Base-by-base conservation (phyloP, 2,329 filamentous ascomycete species). In the Teratosphaeria pseudoeucalypti region DNA sequence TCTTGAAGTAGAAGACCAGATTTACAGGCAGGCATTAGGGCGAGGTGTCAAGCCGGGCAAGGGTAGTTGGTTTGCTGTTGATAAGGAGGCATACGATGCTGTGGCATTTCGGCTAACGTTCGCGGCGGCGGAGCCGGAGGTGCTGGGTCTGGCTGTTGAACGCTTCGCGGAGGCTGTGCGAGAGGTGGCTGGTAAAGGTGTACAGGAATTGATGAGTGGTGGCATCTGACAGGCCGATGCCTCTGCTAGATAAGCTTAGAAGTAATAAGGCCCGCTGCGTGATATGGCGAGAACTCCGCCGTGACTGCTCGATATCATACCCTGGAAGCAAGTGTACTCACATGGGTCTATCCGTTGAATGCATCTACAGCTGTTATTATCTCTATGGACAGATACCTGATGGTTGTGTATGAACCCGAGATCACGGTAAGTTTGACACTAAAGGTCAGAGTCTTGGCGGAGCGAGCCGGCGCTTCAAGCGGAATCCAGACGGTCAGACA, bases 71-170 rank as follows among this genome's bases (percentile, higher is more conserved):
- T 99, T 97, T 81, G 82, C 85, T 60, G 89, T 92, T 0, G 87
- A 94, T 49, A 71, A 82, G 81, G 52, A 79, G 82, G 55, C 79
- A 78, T 11, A 72, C 76, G 57, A 77, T 79, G 56, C 69, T 79
- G 75, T 86, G 16, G 39, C 79, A 96, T 74, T 96, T 90, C 77
- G 95, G 97, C 79, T 83, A 94, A 99, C 92, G 0, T 99, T 88
- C 77, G 92, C 92, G 0, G 86, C 91, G 43, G 91, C 91, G 2
- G 85, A 73, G 23, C 71, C 70, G 39, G 76, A 77, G 56, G 74
- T 77, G 74, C 80, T 81, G 62, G 71, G 78, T 16, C 78, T 80
- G 70, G 79, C 74, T 12, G 78, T 81, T 60, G 67, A 73, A 64
- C 67, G 92, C 61, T 87, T 99, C 66, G 90, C 90, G 0, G 80